A percentile compares a stretch with the other conserved stretches of the same genome.
phyloP scores from a whole-genome alignment of 108 stramenopile species.

The Parietichytrium sp. region DNA sequence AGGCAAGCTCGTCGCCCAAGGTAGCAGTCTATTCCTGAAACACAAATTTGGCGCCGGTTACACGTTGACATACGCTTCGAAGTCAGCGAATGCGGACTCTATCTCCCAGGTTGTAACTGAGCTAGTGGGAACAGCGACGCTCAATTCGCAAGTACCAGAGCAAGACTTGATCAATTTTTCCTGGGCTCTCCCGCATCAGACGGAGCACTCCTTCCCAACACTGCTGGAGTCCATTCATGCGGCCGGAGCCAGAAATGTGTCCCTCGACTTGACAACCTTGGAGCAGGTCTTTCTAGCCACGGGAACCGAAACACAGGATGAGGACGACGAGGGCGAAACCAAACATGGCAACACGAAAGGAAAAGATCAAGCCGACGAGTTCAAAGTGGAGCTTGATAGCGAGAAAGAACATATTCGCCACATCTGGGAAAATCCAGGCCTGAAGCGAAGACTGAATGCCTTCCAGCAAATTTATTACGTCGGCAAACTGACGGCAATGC shows the following conservation, averaged over 20 bases:
- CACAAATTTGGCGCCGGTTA: slow-evolving; percentile 32
- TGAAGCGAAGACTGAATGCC: no score
- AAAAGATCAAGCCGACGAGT: not conserved
- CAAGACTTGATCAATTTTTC: not conserved
- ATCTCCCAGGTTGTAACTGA: not conserved
- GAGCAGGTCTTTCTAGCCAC: slow-evolving; percentile 57
- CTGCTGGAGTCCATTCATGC: slow-evolving; percentile 28
- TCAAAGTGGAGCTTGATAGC: not conserved
- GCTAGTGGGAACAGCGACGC: no score
- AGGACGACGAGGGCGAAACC: not conserved
- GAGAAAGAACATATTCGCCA: slow-evolving; percentile 4
- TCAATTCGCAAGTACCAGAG: no score
- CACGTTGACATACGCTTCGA: not conserved
- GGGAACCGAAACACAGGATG: slow-evolving; percentile 51
- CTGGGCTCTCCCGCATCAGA: not conserved
- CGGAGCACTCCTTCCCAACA: not conserved
- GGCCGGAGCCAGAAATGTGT: slow-evolving; percentile 35
- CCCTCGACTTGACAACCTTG: slow-evolving; percentile 54
- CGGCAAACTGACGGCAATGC: no score
- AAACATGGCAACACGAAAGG: not conserved
- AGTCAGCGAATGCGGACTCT: not conserved
- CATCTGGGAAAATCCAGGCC: slow-evolving; percentile 20
- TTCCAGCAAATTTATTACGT: no score
- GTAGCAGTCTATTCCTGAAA: slow-evolving; percentile 79
- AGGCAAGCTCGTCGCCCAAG: slow-evolving; percentile 78